Base-by-base conservation (phyloP, 2,329 filamentous ascomycete species). In the Cladosporium sp. region DNA sequence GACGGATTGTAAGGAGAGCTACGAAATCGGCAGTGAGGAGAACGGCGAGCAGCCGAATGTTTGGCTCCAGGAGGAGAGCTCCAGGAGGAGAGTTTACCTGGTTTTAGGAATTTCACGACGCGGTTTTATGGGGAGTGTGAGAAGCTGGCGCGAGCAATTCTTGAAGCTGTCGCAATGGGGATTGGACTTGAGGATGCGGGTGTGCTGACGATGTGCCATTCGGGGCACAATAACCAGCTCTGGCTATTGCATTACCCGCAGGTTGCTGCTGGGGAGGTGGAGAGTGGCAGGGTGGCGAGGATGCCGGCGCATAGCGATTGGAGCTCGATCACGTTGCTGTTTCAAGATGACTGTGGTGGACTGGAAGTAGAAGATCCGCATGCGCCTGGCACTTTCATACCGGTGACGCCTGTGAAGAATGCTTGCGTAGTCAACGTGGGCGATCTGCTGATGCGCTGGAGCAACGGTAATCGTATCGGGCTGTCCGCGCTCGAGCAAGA, bases 21-120 rank as follows among this genome's bases (percentile, higher is more conserved):
- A 74, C 49, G 75, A 78, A 43, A 69, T 76, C 13, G 75, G 75
- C 8, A 71, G 69, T 43, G 66, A 73, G 32, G 49, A 67, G 7
- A 73, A 77, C 51, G 58, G 62, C 3, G 63, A 70, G 1, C 69
- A 73, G 50, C 67, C 69, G 20, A 78, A 78, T 53, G 70, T 74
- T 30, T 78, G 75, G 75, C 61, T 76, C 1, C 73, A 73, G 0
- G 71, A 76, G 4, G 60, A 68, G 4, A 65, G 68, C 1, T 64
- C 1, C 73, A 73, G 0, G 71, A 76, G 4, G 60, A 68, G 4
- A 65, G 68, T 1, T 64, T 78, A 1, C 73, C 74, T 0, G 69
- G 68, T 3, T 78, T 77, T 55, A 67, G 68, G 13, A 30, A 53
- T 5, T 67, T 68, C 9, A 54, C 47, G 7, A 54, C 54, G 11